Conservation (phyloP, 2,329 filamentous ascomycete genomes). For the Nannizziopsis arthrosporioides region DNA sequence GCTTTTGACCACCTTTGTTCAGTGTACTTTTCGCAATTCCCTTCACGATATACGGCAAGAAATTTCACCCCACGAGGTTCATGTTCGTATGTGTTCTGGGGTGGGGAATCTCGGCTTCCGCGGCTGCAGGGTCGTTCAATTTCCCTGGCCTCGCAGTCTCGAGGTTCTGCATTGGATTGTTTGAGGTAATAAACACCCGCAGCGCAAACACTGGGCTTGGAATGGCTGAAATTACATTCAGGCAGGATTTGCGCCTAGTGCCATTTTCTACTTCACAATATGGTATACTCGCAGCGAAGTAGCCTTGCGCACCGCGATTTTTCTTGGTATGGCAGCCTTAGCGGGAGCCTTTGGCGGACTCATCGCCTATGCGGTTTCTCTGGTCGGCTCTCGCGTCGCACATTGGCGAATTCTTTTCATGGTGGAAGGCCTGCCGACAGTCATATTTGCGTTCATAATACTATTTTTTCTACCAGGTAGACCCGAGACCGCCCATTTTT, state of each 20-base stretch:
- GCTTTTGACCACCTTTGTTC: slow-evolving; percentile 1
- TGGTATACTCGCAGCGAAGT: slow-evolving; percentile 47
- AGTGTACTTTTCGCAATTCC: slow-evolving; percentile 14
- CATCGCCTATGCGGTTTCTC: slow-evolving; percentile 25
- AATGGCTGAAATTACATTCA: slow-evolving; percentile 25
- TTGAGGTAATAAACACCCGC: slow-evolving; percentile 30
- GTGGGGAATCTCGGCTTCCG: slow-evolving; percentile 47
- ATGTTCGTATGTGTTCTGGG: slow-evolving; percentile 14
- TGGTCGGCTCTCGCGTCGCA: slow-evolving; percentile 23
- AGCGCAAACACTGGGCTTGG: not conserved
- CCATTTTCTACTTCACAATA: slow-evolving; percentile 50
- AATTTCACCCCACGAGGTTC: slow-evolving; percentile 14
- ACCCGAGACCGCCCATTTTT: slow-evolving; percentile 14
- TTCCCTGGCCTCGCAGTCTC: slow-evolving; percentile 45
- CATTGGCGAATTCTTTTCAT: slow-evolving; percentile 44
- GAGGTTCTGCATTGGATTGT: slow-evolving; percentile 49
- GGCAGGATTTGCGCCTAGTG: slow-evolving; percentile 47
- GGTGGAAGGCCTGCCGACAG: slow-evolving; percentile 38
- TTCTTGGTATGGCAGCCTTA: slow-evolving; percentile 42
- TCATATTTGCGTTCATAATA: slow-evolving; percentile 33
- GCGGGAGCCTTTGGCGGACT: slow-evolving; percentile 46
- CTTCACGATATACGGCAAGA: slow-evolving; percentile 14
- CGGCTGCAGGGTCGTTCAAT: slow-evolving; percentile 42
- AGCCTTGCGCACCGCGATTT: slow-evolving; percentile 45
- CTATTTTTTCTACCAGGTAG: slow-evolving; percentile 39